Evolutionary conservation across 2,329 filamentous ascomycete genomes (phyloP).

Genomic region (Pseudogymnoascus sp.): DNA sequence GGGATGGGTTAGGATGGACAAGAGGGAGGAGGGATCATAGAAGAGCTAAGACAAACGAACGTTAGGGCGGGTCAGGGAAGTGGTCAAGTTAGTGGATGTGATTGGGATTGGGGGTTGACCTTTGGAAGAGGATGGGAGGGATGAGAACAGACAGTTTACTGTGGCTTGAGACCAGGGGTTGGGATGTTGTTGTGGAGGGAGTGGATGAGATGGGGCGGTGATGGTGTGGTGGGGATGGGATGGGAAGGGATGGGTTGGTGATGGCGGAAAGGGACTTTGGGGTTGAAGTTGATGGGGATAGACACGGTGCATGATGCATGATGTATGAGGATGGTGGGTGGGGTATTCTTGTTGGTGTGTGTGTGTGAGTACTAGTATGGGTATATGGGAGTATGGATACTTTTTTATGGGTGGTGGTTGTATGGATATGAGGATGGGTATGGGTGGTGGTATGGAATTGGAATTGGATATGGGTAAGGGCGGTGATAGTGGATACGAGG

Average conservation of each 20-base stretch:
- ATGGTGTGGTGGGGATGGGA: neutral
- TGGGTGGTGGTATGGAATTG: neutral
- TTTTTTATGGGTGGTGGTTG: too few relatives aligned
- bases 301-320: constrained; percentile 8
- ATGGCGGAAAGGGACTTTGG: constrained; percentile 9
- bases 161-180: neutral
- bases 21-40: neutral
- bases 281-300: constrained; percentile 9
- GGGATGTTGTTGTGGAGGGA: neutral
- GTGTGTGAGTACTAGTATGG: neutral
- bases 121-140: neutral
- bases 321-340: constrained; percentile 2
- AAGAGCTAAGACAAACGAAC: constrained; percentile 4
- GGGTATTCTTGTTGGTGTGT: neutral
- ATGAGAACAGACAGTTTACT: neutral
- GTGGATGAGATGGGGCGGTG: neutral
- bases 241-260: neutral
- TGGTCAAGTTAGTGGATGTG: constrained; percentile 4
- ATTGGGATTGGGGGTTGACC: neutral
- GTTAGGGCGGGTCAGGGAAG: constrained; percentile 5
- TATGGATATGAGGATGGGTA: neutral
- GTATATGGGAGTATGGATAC: neutral
- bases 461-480: too few relatives aligned
- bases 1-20: too few relatives aligned
- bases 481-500: neutral